Conservation (phyloP, 2,329 filamentous ascomycete genomes). For the Xylaria sp. region DNA sequence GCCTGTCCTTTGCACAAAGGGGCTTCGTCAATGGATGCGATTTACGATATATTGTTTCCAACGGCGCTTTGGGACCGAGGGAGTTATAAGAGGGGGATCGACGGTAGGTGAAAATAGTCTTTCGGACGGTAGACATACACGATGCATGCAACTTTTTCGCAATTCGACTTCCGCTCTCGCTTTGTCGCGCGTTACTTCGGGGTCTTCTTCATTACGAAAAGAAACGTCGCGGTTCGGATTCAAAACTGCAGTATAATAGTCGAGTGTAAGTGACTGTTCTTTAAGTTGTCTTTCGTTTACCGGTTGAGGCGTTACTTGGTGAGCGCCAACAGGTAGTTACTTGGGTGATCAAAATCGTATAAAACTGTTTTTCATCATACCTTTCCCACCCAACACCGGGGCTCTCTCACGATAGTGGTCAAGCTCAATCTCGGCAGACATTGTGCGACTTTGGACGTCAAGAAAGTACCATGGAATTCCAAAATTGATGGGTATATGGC, state of each 20-base stretch:
- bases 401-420: not conserved
- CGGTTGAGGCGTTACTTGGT: not conserved
- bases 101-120: not conserved
- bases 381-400: not conserved
- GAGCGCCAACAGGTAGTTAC: not conserved
- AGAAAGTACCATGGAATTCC: not conserved
- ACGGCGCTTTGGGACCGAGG: no score
- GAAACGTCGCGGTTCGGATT: slow-evolving; percentile 74
- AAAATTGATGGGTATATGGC: no score
- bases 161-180: slow-evolving; percentile 82
- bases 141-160: slow-evolving; percentile 77
- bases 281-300: no score
- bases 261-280: slow-evolving; percentile 14
- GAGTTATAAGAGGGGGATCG: no score
- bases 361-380: slow-evolving; percentile 2
- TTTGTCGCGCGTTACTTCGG: slow-evolving; percentile 85
- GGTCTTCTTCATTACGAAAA: slow-evolving; percentile 72
- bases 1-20: slow-evolving; percentile 51
- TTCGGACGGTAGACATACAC: slow-evolving; percentile 52
- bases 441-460: not conserved
- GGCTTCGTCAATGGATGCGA: not conserved
- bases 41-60: not conserved
- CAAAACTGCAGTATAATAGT: slow-evolving; percentile 64
- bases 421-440: slow-evolving; percentile 18
- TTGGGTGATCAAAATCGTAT: not conserved